phyloP scores from a whole-genome alignment of 2,329 filamentous ascomycete genomes.

The Fusarium sp. region DNA sequence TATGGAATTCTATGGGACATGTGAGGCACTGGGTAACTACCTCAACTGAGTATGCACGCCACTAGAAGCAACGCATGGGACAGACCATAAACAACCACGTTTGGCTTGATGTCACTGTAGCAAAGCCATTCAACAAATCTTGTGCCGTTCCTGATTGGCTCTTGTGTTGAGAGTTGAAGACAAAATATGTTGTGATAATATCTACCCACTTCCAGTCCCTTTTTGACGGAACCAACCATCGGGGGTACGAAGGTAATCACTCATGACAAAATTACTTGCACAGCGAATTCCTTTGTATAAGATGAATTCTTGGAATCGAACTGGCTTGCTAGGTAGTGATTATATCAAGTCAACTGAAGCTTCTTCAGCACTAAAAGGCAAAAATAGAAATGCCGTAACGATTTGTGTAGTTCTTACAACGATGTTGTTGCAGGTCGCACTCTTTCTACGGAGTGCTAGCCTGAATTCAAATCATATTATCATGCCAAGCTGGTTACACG shows the following conservation, averaged over 20 bases:
- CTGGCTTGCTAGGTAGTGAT: no score
- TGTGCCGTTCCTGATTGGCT: neutral
- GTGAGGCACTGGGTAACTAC: neutral
- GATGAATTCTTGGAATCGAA: no score
- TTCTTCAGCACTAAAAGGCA: no score
- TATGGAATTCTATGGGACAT: neutral
- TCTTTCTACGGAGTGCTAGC: neutral
- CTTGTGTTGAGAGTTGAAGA: no score
- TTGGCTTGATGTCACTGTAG: neutral
- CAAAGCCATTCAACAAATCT: neutral
- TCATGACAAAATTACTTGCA: no score
- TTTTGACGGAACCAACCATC: no score
- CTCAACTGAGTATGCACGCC: conserved; percentile 10
- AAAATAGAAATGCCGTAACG: no score
- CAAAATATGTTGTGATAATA: no score
- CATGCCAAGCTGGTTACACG: neutral
- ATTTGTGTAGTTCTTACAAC: neutral
- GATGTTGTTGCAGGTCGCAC: neutral
- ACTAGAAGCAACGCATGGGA: conserved; percentile 9
- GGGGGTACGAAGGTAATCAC: no score
- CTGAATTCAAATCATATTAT: neutral
- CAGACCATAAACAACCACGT: neutral
- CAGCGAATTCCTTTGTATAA: no score
- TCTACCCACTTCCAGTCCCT: no score
- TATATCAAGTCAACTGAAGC: no score